A percentile compares a stretch with the other conserved stretches of the same genome.
Conservation (phyloP, 1,284 basidiomycete genomes). For the Hemileia vastatrix region DNA sequence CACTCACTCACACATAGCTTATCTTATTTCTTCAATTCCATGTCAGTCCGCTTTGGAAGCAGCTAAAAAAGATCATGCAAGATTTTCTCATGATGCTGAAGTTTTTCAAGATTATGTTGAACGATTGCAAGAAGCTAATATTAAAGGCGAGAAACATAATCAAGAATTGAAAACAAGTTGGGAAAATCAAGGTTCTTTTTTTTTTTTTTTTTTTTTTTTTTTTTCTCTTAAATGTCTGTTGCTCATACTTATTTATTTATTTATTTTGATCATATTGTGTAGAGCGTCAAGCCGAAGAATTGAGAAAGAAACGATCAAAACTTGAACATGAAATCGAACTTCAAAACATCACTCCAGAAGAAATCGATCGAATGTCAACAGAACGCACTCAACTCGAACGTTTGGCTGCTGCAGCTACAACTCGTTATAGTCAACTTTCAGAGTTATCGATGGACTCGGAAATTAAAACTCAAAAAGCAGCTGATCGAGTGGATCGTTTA, state of each 20-base stretch:
- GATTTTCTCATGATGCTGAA: slow-evolving; percentile 13
- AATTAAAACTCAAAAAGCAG: slow-evolving; percentile 64
- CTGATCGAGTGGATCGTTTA: slow-evolving; percentile 65
- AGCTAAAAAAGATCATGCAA: slow-evolving; percentile 16
- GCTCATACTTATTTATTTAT: background rate
- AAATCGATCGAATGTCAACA: slow-evolving; percentile 72
- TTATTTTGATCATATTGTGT: background rate
- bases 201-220: background rate
- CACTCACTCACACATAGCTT: no score
- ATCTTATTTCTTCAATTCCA: background rate
- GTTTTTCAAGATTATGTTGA: slow-evolving; percentile 11
- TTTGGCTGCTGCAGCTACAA: slow-evolving; percentile 62
- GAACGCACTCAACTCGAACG: slow-evolving; percentile 63
- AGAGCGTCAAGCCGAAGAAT: slow-evolving; percentile 14
- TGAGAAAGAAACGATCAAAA: slow-evolving; percentile 25
- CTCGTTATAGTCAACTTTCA: slow-evolving; percentile 62
- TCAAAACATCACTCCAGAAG: slow-evolving; percentile 74
- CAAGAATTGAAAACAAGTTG: slow-evolving; percentile 6
- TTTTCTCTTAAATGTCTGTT: background rate
- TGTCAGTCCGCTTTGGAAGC: slow-evolving; percentile 12
- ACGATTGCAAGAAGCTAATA: slow-evolving; percentile 7
- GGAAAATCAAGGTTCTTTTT: slow-evolving; percentile 1
- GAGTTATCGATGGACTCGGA: slow-evolving; percentile 61
- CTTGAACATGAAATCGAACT: slow-evolving; percentile 59
- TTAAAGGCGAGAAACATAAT: slow-evolving; percentile 16